Percentiles rank a stretch among this genome's conserved stretches.
phyloP scores from a whole-genome alignment of 2,329 filamentous ascomycete genomes.

The Cadophora sp. region DNA sequence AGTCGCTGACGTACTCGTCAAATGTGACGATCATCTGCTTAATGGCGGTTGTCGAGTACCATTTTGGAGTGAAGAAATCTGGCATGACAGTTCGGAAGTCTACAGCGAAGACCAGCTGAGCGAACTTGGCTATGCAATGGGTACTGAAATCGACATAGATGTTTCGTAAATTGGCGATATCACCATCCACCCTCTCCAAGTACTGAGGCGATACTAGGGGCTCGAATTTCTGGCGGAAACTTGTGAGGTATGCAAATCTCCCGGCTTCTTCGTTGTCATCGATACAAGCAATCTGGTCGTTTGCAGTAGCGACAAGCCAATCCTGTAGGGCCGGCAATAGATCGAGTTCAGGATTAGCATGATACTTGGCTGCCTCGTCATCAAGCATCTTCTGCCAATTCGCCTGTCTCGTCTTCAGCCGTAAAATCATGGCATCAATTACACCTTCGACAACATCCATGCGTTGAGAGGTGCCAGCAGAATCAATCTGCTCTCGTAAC shows the following conservation, averaged over 20 bases:
- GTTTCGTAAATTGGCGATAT: constrained; percentile 79
- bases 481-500: constrained; percentile 89
- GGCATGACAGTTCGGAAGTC: constrained; percentile 86
- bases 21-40: constrained; percentile 94
- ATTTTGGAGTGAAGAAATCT: constrained; percentile 88
- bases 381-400: constrained; percentile 89
- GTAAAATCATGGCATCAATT: constrained; percentile 92
- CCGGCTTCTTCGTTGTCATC: constrained; percentile 85
- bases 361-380: constrained; percentile 80
- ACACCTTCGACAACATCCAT: constrained; percentile 93
- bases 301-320: constrained; percentile 95
- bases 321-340: constrained; percentile 85
- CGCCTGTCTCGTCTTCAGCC: constrained; percentile 81
- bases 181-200: constrained; percentile 73
- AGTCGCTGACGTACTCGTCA: constrained; percentile 92
- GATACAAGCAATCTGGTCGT: constrained; percentile 98
- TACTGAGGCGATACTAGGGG: constrained; percentile 82
- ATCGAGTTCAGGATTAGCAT: constrained; percentile 62
- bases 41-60: constrained; percentile 88
- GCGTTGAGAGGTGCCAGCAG: constrained; percentile 83
- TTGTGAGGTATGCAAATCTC: constrained; percentile 81
- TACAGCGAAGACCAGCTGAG: constrained; percentile 84
- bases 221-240: constrained; percentile 85
- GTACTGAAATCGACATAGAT: constrained; percentile 95
- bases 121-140: constrained; percentile 89